phyloP scores from a whole-genome alignment of 768 basidiomycete genomes.

The Russula ochroleuca region DNA sequence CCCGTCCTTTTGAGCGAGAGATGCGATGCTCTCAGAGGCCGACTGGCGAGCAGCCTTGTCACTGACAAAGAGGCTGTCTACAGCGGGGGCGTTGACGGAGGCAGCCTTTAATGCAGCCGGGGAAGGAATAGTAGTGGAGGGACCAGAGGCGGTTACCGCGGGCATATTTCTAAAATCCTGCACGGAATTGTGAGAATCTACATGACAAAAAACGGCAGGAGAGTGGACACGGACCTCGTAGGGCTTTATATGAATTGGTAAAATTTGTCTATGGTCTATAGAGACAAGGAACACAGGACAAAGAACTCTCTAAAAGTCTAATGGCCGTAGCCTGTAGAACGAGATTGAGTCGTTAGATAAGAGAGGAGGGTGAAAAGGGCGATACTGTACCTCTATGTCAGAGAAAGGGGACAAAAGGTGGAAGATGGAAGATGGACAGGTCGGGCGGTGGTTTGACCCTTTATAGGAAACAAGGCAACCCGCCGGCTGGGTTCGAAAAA shows the following conservation, averaged over 20 bases:
- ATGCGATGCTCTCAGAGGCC: constrained; percentile 64
- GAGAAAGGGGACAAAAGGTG: constrained; percentile 38
- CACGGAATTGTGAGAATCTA: constrained; percentile 14
- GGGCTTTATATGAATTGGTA: constrained; percentile 35
- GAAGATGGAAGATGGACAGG: constrained; percentile 15
- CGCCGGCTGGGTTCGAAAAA: constrained; percentile 25
- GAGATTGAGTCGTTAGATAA: neutral
- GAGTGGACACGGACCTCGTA: constrained; percentile 39
- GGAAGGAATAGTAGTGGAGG: constrained; percentile 55
- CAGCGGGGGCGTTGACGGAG: constrained; percentile 40
- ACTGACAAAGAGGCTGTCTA: constrained; percentile 71
- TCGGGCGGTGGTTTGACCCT: neutral
- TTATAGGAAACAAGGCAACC: constrained; percentile 7
- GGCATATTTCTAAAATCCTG: constrained; percentile 68
- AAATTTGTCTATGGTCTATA: constrained; percentile 31
- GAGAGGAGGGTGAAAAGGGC: constrained; percentile 27
- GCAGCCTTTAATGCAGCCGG: constrained; percentile 71
- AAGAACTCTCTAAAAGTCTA: constrained; percentile 61
- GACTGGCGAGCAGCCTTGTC: constrained; percentile 80
- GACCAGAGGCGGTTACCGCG: constrained; percentile 60
- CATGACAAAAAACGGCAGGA: neutral
- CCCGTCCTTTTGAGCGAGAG: constrained; percentile 79
- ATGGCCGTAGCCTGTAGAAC: constrained; percentile 38
- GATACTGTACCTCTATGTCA: constrained; percentile 35
- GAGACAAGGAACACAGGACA: constrained; percentile 46